These are phyloP conservation scores for Golubevia pallescens DNA, from an alignment of 1,284 basidiomycete species.

Conservation along the genomic window DNA sequence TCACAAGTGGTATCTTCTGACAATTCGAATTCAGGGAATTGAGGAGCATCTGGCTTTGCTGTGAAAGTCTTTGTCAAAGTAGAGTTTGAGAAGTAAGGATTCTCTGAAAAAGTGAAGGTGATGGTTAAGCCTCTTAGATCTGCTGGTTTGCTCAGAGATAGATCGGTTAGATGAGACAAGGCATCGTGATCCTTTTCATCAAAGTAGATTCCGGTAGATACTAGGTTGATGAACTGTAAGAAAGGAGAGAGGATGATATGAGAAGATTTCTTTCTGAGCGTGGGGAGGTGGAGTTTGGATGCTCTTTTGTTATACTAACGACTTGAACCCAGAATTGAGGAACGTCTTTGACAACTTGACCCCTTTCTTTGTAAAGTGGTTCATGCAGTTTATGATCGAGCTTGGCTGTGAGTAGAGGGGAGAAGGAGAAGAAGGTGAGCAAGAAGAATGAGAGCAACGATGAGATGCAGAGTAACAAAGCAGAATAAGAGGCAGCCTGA, in stretches of 20 bases:
- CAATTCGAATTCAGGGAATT: conserved; percentile 43
- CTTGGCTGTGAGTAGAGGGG: conserved; percentile 24
- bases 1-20: conserved; percentile 41
- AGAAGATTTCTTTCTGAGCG: background rate
- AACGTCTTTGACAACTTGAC: conserved; percentile 38
- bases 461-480: too few relatives aligned
- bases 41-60: conserved; percentile 34
- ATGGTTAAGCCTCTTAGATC: conserved; percentile 54
- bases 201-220: conserved; percentile 54
- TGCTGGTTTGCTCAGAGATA: conserved; percentile 39
- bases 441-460: too few relatives aligned
- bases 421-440: too few relatives aligned
- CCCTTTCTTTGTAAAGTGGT: conserved; percentile 54
- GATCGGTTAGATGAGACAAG: conserved; percentile 43
- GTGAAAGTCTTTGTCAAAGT: conserved; percentile 53
- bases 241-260: background rate
- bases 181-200: conserved; percentile 54
- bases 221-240: conserved; percentile 40
- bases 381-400: conserved; percentile 42
- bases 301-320: conserved; percentile 16
- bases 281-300: background rate
- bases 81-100: conserved; percentile 43
- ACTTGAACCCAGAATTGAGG: conserved; percentile 56
- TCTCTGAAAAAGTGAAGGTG: conserved; percentile 50
- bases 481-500: too few relatives aligned